Evolutionary conservation across 2,329 filamentous ascomycete species (phyloP).

Genomic region (Aspergillus sojae): DNA sequence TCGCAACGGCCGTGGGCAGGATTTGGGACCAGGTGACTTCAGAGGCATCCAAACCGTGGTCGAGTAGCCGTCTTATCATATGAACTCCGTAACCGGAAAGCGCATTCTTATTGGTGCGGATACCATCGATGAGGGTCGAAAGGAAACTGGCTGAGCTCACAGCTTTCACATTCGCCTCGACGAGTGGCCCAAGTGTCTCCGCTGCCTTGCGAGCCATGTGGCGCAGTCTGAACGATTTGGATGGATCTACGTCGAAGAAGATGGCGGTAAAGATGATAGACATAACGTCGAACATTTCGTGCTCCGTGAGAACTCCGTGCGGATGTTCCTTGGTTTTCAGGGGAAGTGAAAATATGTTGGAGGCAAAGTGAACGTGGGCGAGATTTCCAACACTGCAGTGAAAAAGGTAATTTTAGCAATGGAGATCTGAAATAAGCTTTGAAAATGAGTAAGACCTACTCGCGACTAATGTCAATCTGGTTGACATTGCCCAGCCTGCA

Average conservation of each 20-base stretch:
- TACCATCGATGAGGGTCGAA: constrained; percentile 52
- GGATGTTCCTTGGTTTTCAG: constrained; percentile 57
- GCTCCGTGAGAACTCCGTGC: constrained; percentile 58
- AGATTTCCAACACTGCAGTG: constrained; percentile 51
- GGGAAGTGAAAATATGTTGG: constrained; percentile 58
- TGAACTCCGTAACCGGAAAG: constrained; percentile 68
- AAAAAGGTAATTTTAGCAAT: constrained; percentile 5
- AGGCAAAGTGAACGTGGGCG: constrained; percentile 58
- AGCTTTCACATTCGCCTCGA: constrained; percentile 68
- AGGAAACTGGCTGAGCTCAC: constrained; percentile 60
- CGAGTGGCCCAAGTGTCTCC: constrained; percentile 60
- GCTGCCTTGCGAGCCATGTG: constrained; percentile 61
- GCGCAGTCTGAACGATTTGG: constrained; percentile 66
- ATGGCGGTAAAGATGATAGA: constrained; percentile 67
- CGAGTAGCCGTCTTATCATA: constrained; percentile 66
- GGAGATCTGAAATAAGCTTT: constrained; percentile 52
- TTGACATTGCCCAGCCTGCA: constrained; percentile 59
- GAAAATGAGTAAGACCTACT: constrained; percentile 37
- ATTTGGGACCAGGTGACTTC: constrained; percentile 74
- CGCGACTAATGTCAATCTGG: constrained; percentile 70
- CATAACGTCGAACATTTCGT: constrained; percentile 62
- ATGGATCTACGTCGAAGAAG: constrained; percentile 68
- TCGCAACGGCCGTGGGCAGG: constrained; percentile 66
- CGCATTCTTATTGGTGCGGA: constrained; percentile 55
- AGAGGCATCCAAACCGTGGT: constrained; percentile 62